Evolutionary conservation across 768 basidiomycete species (phyloP).

Genomic region (Trametes maxima): DNA sequence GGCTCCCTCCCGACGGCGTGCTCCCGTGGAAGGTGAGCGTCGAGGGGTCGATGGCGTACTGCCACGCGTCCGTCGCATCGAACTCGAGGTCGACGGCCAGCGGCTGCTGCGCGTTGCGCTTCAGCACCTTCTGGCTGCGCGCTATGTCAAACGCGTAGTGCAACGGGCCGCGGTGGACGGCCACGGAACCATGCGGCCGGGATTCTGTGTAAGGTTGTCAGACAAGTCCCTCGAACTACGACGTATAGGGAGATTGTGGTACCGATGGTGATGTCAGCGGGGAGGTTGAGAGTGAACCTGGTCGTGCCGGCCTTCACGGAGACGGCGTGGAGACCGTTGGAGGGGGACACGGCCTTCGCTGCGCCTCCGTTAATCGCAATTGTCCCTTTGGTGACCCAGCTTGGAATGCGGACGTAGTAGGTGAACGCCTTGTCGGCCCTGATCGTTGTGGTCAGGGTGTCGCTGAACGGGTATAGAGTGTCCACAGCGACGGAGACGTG

Average conservation of each 20-base stretch:
- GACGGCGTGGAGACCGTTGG: conserved; percentile 49
- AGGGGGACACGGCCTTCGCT: conserved; percentile 41
- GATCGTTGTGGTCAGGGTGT: conserved; percentile 49
- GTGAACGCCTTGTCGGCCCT: conserved; percentile 46
- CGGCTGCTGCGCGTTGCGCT: conserved; percentile 45
- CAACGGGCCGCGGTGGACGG: conserved; percentile 55
- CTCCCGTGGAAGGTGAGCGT: conserved; percentile 33
- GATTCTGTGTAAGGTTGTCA: conserved; percentile 37
- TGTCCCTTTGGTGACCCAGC: conserved; percentile 51
- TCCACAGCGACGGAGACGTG: conserved; percentile 46
- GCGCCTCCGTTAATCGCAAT: conserved; percentile 42
- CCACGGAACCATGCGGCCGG: conserved; percentile 53
- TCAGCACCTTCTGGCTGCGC: conserved; percentile 40
- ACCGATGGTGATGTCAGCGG: conserved; percentile 51
- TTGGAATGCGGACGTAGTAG: conserved; percentile 52
- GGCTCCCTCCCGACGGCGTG: conserved; percentile 27
- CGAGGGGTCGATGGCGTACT: conserved; percentile 55
- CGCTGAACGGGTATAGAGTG: conserved; percentile 55
- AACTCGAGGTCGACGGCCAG: conserved; percentile 53
- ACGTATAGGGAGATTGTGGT: background rate
- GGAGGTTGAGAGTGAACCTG: conserved; percentile 46
- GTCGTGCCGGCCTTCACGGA: conserved; percentile 45
- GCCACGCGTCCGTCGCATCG: conserved; percentile 50
- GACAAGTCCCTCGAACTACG: background rate
- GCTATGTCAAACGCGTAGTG: conserved; percentile 57